Evolutionary conservation across 306 rosid species (phyloP).

Genomic region (Casuarina cunninghamiana): DNA sequence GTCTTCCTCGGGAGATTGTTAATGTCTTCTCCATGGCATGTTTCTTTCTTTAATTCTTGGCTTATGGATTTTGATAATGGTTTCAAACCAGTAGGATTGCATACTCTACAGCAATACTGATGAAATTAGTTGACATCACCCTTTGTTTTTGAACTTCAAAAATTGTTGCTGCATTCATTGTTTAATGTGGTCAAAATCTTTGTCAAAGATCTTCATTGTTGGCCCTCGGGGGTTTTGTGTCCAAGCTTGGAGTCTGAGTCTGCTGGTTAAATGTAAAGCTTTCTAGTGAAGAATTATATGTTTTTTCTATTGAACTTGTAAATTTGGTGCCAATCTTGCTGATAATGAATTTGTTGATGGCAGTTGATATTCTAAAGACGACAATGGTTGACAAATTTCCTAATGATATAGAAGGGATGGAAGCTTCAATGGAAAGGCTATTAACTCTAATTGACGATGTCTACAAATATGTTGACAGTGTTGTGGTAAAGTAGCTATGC

Average conservation of each 20-base stretch:
- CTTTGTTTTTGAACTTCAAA: neutral
- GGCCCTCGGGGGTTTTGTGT: neutral
- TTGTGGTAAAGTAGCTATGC: conserved; percentile 54
- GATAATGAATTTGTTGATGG: conserved; percentile 23
- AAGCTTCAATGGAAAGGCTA: conserved; percentile 84
- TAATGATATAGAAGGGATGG: conserved; percentile 97
- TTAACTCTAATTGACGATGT: conserved; percentile 83
- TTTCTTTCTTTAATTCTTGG: neutral
- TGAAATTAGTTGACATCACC: neutral
- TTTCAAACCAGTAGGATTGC: neutral
- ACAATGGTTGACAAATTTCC: conserved; percentile 87
- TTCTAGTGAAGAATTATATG: neutral
- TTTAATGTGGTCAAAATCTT: neutral
- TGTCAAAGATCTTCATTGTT: neutral
- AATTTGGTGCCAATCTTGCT: conserved; percentile 3
- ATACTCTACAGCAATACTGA: neutral
- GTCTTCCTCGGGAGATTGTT: neutral
- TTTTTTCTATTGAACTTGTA: neutral
- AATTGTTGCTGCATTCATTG: neutral
- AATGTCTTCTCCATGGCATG: neutral
- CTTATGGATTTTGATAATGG: neutral
- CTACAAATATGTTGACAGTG: conserved; percentile 85
- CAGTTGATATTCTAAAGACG: conserved; percentile 80
- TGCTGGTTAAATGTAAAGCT: conserved; percentile 1
- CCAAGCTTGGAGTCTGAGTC: neutral